Evolutionary conservation across 768 basidiomycete genomes (phyloP).

Genomic region (Rhizopogon vinicolor): DNA sequence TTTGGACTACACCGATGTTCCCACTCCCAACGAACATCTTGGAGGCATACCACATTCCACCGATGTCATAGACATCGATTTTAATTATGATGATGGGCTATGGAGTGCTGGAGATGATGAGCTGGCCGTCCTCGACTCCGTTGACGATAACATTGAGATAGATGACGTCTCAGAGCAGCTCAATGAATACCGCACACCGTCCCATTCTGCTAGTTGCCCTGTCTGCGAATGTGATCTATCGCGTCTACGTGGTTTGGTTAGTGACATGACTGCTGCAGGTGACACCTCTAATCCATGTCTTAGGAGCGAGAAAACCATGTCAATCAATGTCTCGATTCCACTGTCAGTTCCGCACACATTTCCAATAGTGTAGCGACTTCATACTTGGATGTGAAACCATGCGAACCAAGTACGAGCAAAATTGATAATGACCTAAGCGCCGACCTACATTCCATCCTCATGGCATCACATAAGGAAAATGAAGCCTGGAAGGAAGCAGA

Average conservation of each 20-base stretch:
- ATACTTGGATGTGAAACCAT: not conserved
- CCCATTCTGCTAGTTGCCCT: constrained; percentile 15
- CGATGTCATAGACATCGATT: not conserved
- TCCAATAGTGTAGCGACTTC: not conserved
- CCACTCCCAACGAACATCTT: not conserved
- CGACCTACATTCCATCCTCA: constrained; percentile 74
- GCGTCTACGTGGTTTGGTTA: constrained; percentile 12
- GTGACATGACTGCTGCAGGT: constrained; percentile 15
- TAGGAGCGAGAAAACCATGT: constrained; percentile 54
- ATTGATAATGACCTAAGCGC: not conserved
- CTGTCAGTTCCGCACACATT: constrained; percentile 4
- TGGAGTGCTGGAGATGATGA: constrained; percentile 81
- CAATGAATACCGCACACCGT: not conserved
- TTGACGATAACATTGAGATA: constrained; percentile 23
- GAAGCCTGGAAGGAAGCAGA: constrained; percentile 84
- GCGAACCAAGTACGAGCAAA: not conserved
- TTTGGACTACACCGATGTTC: not conserved
- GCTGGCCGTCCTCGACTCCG: constrained; percentile 29
- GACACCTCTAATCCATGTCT: constrained; percentile 1
- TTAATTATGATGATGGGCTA: constrained; percentile 29
- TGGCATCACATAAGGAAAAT: constrained; percentile 81
- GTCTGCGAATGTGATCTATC: constrained; percentile 18
- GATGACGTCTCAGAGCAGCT: constrained; percentile 14
- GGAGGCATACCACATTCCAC: not conserved
- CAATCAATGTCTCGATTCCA: constrained; percentile 49